phyloP scores from a whole-genome alignment of 345 rosid species.

The Psidium guajava region DNA sequence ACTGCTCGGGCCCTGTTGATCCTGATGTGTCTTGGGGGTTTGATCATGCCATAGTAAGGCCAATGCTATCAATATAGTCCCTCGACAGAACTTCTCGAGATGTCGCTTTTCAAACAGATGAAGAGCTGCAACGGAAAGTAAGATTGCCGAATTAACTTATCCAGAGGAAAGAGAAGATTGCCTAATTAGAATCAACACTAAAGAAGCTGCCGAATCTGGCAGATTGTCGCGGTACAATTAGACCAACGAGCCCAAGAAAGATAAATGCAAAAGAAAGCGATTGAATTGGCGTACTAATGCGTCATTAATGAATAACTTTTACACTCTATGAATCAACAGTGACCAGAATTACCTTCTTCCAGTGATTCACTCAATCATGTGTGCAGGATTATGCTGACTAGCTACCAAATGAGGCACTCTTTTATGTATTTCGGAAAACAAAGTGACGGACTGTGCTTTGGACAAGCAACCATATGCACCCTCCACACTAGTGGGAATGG shows the following conservation, averaged over 20 bases:
- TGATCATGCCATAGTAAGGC: not conserved
- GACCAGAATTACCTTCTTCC: not conserved
- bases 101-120: not conserved
- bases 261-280: not conserved
- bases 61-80: not conserved
- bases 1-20: not conserved
- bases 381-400: not conserved
- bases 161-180: not conserved
- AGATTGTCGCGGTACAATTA: not conserved
- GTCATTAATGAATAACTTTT: not conserved
- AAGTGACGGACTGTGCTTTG: not conserved
- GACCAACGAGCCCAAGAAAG: not conserved
- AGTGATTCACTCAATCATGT: not conserved
- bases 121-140: not conserved
- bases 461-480: not conserved
- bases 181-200: not conserved
- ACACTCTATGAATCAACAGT: not conserved
- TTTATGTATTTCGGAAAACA: not conserved
- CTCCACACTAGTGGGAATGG: not conserved
- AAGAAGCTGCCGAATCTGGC: not conserved
- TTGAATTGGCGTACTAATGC: not conserved
- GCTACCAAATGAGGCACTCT: not conserved
- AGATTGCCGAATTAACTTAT: not conserved
- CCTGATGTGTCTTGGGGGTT: not conserved
- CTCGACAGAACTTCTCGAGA: not conserved